Base-by-base conservation (phyloP, 805 yeast species). In the Danielia oregonensis region DNA sequence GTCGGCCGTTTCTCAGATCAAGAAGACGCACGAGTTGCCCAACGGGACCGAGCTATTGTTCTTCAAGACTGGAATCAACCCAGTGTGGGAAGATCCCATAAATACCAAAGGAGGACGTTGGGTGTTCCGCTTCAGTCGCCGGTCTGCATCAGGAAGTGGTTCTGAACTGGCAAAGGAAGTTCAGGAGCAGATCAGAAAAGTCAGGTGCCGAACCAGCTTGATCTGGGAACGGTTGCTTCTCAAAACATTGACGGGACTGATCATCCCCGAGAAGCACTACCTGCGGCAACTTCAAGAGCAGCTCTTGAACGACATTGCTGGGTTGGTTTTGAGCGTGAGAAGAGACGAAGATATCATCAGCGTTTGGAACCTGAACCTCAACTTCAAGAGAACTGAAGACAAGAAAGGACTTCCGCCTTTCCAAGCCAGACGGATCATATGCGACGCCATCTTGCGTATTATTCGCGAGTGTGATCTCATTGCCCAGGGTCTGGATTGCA, bases 41-140 rank as follows among this genome's bases (percentile, higher is more conserved):
- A 53, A 56, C 30, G 78, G 77, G 14, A 64, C 77, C 17, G 82
- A 78, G 50, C 63, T 72, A 35, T 72, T 76, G 39, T 54, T 79
- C 7, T 79, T 79, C 59, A 76, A 77, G 44, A 59, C 69, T 21
- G 82, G 81, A 2, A 67, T 78, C 24, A 72, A 73, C 43, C 86
- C 86, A 8, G 72, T 76, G 31, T 79, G 86, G 84, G 84, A 79
- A 50, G 84, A 79, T 49, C 79, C 80, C 6, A 61, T 68, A 32
- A 79, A 79, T 50, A 57, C 70, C 40, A 61, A 65, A 33, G 85
- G 85, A 24, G 85, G 86, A 2, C 61, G 82, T 45, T 78, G 82
- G 82, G 68, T 74, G 13, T 71, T 77, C 44, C 62, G 78, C 42
- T 68, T 76, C 45, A 55, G 60, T 47, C 58, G 74, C 26, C 52